These are phyloP conservation scores for Periconia sp. DNA, from an alignment of 2,329 filamentous ascomycete genomes.

Conservation along the genomic window DNA sequence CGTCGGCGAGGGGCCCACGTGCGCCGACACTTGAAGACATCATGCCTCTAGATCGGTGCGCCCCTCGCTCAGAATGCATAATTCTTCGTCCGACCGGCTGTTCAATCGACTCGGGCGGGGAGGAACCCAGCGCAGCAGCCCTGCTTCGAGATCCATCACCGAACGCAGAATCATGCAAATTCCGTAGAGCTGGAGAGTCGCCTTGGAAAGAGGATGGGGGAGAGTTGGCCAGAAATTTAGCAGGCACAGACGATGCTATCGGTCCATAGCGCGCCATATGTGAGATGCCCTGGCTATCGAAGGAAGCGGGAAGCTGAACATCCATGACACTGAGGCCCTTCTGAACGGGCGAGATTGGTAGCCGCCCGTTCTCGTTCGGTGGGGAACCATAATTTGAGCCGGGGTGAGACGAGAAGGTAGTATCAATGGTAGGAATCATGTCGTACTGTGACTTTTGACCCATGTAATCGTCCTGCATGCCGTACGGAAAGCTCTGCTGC, in stretches of 20 bases:
- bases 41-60: conserved; percentile 59
- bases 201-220: conserved; percentile 69
- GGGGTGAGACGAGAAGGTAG: conserved; percentile 63
- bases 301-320: conserved; percentile 89
- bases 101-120: conserved; percentile 67
- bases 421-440: conserved; percentile 62
- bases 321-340: conserved; percentile 87
- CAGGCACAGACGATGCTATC: conserved; percentile 89
- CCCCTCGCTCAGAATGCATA: conserved; percentile 68
- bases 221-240: conserved; percentile 88
- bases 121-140: conserved; percentile 52
- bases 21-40: conserved; percentile 66
- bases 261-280: conserved; percentile 88
- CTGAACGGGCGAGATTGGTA: conserved; percentile 78
- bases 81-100: conserved; percentile 66
- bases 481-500: conserved; percentile 49
- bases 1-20: conserved; percentile 54
- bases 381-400: conserved; percentile 81
- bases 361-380: conserved; percentile 68
- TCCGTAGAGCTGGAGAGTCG: conserved; percentile 67
- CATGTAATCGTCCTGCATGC: conserved; percentile 49
- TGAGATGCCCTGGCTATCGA: conserved; percentile 94
- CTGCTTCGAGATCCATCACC: conserved; percentile 71
- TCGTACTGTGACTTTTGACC: conserved; percentile 51
- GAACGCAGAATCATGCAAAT: conserved; percentile 70